Base-by-base conservation (phyloP, 495 filamentous ascomycete species). In the Penicillium silybi region DNA sequence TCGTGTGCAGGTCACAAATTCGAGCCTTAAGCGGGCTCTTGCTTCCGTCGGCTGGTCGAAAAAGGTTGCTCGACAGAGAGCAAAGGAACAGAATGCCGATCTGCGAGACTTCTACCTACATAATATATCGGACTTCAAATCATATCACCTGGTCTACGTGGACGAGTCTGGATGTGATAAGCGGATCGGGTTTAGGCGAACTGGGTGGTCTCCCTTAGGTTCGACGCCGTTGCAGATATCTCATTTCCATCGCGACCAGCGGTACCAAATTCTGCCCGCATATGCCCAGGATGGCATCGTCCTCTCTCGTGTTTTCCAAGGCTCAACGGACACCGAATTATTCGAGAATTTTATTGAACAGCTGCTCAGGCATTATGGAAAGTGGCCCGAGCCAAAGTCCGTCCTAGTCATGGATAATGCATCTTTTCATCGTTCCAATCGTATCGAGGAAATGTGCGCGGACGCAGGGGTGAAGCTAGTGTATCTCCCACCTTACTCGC, bases 331-430 rank as follows among this genome's bases (percentile, higher is more conserved):
- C 54, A 56, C 58, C 41, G 50, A 37, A 6, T 29, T 70, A 18
- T 73, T 73, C 55, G 54, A 72, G 46, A 57, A 65, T 42, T 73
- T 69, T 51, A 63, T 70, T 40, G 58, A 73, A 49, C 46, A 71
- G 54, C 59, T 64, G 10, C 58, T 53, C 18, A 16, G 37, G 16
- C 15, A 38, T 38, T 38, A 13, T 38, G 35, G 35, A 38, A 38
- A 7, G 15, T 38, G 15, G 15, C 35, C 35, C 8, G 35, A 38
- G 35, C 35, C 35, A 16, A 38, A 38, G 13, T 38, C 26, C 9
- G 26, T 29, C 9, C 26, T 29, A 10, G 7, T 29, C 9, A 29
- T 29, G 26, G 26, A 29, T 10, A 29, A 29, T 7, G 26, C 26
- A 7, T 29, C 26, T 29, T 29, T 29, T 1, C 26, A 29, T 29